Evolutionary conservation across 2,329 filamentous ascomycete genomes (phyloP).

Genomic region (Beauveria rudraprayagi): DNA sequence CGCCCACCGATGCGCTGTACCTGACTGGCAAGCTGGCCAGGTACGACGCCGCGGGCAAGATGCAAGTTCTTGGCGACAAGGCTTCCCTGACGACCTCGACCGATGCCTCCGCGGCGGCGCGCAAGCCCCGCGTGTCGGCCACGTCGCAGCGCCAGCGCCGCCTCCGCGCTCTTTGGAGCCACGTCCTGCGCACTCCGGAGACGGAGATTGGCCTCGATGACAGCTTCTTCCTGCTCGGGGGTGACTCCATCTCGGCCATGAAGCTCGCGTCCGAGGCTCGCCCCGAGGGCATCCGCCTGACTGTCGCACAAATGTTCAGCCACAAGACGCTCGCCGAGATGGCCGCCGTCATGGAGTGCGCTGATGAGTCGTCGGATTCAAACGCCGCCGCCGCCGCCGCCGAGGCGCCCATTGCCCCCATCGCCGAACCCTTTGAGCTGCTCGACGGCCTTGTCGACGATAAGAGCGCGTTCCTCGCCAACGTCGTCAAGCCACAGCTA

Average conservation of each 20-base stretch:
- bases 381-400: not conserved
- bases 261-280: conserved; percentile 49
- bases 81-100: conserved; percentile 8
- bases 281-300: conserved; percentile 38
- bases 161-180: conserved; percentile 40
- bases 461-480: conserved; percentile 34
- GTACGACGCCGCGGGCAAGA: conserved; percentile 24
- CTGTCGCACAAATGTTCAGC: conserved; percentile 48
- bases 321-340: conserved; percentile 42
- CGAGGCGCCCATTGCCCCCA: conserved; percentile 36
- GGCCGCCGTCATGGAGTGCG: conserved; percentile 38
- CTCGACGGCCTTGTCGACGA: conserved; percentile 30
- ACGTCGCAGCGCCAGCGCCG: conserved; percentile 35
- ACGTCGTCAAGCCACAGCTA: conserved; percentile 43
- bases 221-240: conserved; percentile 53
- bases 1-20: conserved; percentile 23
- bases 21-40: conserved; percentile 33
- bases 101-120: conserved; percentile 10
- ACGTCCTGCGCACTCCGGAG: conserved; percentile 34
- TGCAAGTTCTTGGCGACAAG: conserved; percentile 22
- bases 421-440: conserved; percentile 41
- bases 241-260: conserved; percentile 54
- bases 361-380: conserved; percentile 18
- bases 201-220: conserved; percentile 44
- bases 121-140: conserved; percentile 27